Percentiles rank a stretch among this genome's conserved stretches.
phyloP scores from a whole-genome alignment of 208 protist species.

The Acanthamoeba lenticulata region DNA sequence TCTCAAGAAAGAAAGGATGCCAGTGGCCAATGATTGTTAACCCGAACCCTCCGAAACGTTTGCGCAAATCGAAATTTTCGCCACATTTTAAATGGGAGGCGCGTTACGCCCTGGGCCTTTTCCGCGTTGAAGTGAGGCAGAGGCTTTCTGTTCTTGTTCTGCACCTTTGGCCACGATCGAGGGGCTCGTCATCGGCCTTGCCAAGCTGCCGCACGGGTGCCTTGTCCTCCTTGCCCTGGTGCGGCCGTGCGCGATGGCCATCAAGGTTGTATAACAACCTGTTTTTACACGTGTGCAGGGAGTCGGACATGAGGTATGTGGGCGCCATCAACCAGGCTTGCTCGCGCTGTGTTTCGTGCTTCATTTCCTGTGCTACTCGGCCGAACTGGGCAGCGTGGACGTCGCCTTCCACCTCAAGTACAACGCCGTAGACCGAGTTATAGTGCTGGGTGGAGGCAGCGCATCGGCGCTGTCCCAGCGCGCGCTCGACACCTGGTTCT shows the following conservation, averaged over 20 bases:
- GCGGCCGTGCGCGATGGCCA: neutral
- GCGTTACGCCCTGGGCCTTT: too few species aligned
- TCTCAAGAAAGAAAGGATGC: too few species aligned
- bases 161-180: neutral
- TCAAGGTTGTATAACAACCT: neutral
- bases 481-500: neutral
- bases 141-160: constrained; percentile 8
- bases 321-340: neutral
- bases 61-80: too few species aligned
- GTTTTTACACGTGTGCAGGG: neutral
- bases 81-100: too few species aligned
- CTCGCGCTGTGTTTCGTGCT: neutral
- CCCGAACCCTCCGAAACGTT: too few species aligned
- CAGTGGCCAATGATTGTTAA: too few species aligned
- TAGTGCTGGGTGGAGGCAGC: neutral
- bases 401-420: neutral
- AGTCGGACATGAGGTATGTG: neutral
- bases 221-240: neutral
- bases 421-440: neutral
- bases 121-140: too few species aligned
- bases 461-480: neutral
- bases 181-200: neutral
- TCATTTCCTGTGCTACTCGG: neutral
- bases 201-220: neutral
- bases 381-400: neutral